phyloP scores from a whole-genome alignment of 352 stramenopile genomes.

The Globisporangium paroecandrum region DNA sequence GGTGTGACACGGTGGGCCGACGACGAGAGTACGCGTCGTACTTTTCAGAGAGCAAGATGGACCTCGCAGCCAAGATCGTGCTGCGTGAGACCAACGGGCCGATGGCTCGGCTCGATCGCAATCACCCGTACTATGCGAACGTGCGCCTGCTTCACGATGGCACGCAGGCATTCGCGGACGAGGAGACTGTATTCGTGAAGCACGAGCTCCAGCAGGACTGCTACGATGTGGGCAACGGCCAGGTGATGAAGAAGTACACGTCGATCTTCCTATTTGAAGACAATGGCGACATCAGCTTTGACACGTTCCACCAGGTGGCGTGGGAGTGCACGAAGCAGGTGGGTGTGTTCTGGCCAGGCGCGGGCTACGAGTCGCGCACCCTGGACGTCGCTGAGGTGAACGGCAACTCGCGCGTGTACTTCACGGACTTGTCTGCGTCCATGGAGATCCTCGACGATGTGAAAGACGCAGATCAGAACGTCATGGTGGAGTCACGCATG shows the following conservation, averaged over 20 bases:
- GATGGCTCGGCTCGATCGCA: conserved; percentile 22
- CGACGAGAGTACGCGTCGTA: conserved; percentile 45
- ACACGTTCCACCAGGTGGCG: conserved; percentile 38
- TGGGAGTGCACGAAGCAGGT: conserved; percentile 47
- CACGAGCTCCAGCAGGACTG: conserved; percentile 30
- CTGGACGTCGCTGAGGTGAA: conserved; percentile 31
- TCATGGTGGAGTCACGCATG: conserved; percentile 58
- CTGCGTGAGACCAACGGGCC: conserved; percentile 46
- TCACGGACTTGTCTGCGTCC: conserved; percentile 40
- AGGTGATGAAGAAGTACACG: conserved; percentile 65
- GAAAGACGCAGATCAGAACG: conserved; percentile 23
- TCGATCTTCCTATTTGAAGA: conserved; percentile 64
- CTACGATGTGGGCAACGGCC: conserved; percentile 31
- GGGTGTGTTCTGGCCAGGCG: conserved; percentile 55
- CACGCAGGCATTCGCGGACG: conserved; percentile 32
- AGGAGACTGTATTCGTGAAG: conserved; percentile 31
- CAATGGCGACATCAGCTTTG: conserved; percentile 28
- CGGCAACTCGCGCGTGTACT: conserved; percentile 37
- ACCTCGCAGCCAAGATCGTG: conserved; percentile 50
- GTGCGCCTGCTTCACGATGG: conserved; percentile 55
- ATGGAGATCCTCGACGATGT: conserved; percentile 36
- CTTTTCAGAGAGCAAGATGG: conserved; percentile 59
- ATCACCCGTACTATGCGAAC: conserved; percentile 33
- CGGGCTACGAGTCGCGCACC: conserved; percentile 29
- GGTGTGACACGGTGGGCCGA: conserved; percentile 21